Evolutionary conservation across 1,284 basidiomycete species (phyloP), one percentile per base, ranked within the genome.

Genomic region (Microbotryomycetes sp.): DNA sequence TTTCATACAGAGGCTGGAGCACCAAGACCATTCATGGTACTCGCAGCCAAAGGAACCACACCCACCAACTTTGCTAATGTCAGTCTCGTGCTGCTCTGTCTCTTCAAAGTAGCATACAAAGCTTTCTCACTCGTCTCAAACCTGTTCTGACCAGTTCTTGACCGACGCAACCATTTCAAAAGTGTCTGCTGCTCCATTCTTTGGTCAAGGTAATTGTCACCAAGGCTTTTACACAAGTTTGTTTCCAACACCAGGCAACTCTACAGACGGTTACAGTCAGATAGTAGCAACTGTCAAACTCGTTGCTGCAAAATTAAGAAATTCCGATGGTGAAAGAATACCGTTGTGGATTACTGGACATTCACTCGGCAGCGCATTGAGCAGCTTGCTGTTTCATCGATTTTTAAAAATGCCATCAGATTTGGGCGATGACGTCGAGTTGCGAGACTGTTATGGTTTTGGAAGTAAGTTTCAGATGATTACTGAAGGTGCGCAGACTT

Each of bases 261-360:
- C 30, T 25, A 49, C 53, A 23, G 36, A 49, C 6, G 59, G 23
- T n/a, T 25, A 49, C 23, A 25, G 46, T 15, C 46, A 47, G 25
- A 22, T 28, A 12, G 19, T 28, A 14, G 25, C 53, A 45, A 59
- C 30, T 4, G 28, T 1, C 28, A 28, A 15, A 31, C 19, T 30
- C 42, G 25, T 12, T 3, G 23, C 22, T 46, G 56, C 2, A 9
- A 32, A 2, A 57, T 61, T n/a, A 59, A 51, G 28, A 61, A 65
- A 49, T 52, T 47, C 55, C 1, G 29, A n/a, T n/a, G 6, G 6
- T 45, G 5, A 14, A 4, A 26, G 15, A 15, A 59, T 66, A 22
- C 64, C 64, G 23, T 56, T 66, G 28, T 66, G 55, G 56, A 58
- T 70, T 15, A 48, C 65, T 29, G 66, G 65, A 4, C 67, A 69